Evolutionary conservation across 768 basidiomycete species (phyloP), one percentile per base, ranked within the genome.

Genomic region (Steccherinum ochraceum): DNA sequence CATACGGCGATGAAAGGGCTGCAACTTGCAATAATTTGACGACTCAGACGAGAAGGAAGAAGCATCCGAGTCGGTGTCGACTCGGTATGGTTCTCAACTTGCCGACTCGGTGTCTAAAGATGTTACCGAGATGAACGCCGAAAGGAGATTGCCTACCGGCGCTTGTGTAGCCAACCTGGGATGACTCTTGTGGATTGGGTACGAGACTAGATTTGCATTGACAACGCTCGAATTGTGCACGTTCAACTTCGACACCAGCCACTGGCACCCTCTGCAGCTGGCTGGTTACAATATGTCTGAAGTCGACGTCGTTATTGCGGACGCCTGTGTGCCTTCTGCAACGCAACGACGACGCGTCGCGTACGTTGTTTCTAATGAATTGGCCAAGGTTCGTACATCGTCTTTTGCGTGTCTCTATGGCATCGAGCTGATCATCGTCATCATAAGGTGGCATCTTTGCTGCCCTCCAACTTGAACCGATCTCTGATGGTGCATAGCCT

Each of bases 381-480:
- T 84, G 1, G 75, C 70, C 40, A 81, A 76, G 66, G 81, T 77
- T 20, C 48, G 60, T 44, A 12, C 24, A 10, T 20, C 10, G 1
- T 56, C n/a, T 48, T 3, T n/a, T 27, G 35, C 42, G 7, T 40
- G 46, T 25, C 27, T 48, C n/a, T 18, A 56, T 43, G 24, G n/a
- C 43, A 21, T 46, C 35, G 11, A n/a, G 21, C 10, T 49, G 11
- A n/a, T 40, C 43, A 78, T n/a, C n/a, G n/a, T n/a, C n/a, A n/a
- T n/a, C n/a, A n/a, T n/a, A n/a, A n/a, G n/a, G n/a, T n/a, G 75
- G 61, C 69, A 23, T 74, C 76, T 2, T 79, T 80, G 3, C 73
- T 93, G 0, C 86, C 86, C 5, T 86, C 84, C 0, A 89, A 89
- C 58, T 74, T 61, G 50, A 76, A 80, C 40, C 75, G 86, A 24